Evolutionary conservation across 495 filamentous ascomycete genomes (phyloP), one percentile per base, ranked within the genome.

Genomic region (Sabuloglossum arenarium): DNA sequence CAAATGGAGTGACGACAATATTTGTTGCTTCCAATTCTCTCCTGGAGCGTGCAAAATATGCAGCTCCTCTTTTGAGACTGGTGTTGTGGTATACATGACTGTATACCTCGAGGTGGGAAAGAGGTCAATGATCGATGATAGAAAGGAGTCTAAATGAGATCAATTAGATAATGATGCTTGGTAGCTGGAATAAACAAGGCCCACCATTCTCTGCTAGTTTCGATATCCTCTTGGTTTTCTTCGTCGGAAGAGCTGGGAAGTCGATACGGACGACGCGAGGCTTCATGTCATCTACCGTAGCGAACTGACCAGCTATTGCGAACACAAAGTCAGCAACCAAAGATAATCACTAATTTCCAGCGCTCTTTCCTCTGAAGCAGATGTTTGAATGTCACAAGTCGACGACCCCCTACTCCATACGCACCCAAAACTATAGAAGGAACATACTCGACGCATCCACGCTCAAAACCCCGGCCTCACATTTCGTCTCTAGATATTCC

Each of bases 361-460:
- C n/a, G n/a, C n/a, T n/a, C n/a, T n/a, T n/a, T n/a, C n/a, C n/a
- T n/a, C n/a, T n/a, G n/a, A n/a, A n/a, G 55, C 55, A 68, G 59
- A 27, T 74, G 63, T 68, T 74, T 76, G 42, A 78, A 60, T 46
- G 59, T 61, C n/a, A n/a, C n/a, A n/a, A 45, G 54, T 59, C 25
- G 59, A 60, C 23, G 23, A 61, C 30, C 56, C 62, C 58, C 50
- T 56, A 57, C 4, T 11, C 42, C 30, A 9, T 19, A 21, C 32
- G 10, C 10, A 19, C n/a, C 39, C 10, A 19, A 43, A 23, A 16
- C 21, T 21, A 12, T 10, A 43, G 19, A 45, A 32, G 42, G 29
- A 24, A 59, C 66, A n/a, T 70, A 87, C 82, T 79, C 57, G 83
- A 80, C 56, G 75, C 74, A 66, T 80, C 76, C 31, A 86, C 68